phyloP scores from a whole-genome alignment of 495 filamentous ascomycete genomes.

The Penicillium simplicissimum region DNA sequence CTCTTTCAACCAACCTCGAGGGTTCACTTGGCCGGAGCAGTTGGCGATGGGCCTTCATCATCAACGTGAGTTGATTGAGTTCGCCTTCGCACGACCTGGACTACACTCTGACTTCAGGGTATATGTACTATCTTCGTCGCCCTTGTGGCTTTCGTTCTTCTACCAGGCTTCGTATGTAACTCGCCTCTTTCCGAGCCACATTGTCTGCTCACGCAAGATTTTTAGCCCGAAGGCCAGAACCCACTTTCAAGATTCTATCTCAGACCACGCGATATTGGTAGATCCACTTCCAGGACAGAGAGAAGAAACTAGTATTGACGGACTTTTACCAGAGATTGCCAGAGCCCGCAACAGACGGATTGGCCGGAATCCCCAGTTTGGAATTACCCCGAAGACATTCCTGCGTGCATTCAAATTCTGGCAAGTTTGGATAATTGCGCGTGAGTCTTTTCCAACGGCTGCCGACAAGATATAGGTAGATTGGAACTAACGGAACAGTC shows the following conservation, averaged over 20 bases:
- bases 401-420: not conserved
- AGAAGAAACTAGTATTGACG: not conserved
- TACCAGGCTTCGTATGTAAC: not conserved
- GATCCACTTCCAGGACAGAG: not conserved
- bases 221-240: not conserved
- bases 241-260: not conserved
- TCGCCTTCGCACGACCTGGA: not conserved
- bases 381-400: not conserved
- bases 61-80: conserved; percentile 13
- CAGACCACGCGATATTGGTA: not conserved
- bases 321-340: not conserved
- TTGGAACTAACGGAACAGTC: not conserved
- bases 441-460: not conserved
- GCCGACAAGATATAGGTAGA: not conserved
- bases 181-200: not conserved
- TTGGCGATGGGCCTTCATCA: conserved; percentile 29
- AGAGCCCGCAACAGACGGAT: not conserved
- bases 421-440: not conserved
- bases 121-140: not conserved
- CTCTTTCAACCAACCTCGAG: conserved; percentile 23
- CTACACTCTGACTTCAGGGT: not conserved
- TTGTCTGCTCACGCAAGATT: not conserved
- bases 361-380: not conserved
- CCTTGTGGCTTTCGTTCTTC: not conserved
- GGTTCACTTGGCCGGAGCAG: conserved; percentile 19